Evolutionary conservation across 257 asterid species (phyloP).

Genomic region (Thymus mandschuricus): DNA sequence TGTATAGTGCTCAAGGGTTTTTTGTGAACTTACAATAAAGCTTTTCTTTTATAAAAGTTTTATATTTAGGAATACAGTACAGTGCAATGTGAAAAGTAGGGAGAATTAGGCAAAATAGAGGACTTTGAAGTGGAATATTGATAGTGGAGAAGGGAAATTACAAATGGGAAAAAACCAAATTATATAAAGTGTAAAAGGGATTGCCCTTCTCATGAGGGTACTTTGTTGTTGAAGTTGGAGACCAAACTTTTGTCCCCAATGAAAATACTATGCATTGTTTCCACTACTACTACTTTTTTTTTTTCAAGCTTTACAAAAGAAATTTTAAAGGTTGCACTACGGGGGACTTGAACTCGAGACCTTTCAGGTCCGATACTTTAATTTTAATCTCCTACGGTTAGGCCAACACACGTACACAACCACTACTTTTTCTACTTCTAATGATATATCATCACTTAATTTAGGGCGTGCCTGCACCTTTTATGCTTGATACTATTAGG

Average conservation of each 20-base stretch:
- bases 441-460: too few relatives aligned
- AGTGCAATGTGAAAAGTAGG: constrained; percentile 18
- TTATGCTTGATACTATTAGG: too few relatives aligned
- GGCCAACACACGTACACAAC: too few relatives aligned
- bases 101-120: background rate
- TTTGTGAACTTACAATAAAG: constrained; percentile 15
- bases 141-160: constrained; percentile 15
- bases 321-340: too few relatives aligned
- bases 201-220: constrained; percentile 23
- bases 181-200: constrained; percentile 15
- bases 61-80: too few relatives aligned
- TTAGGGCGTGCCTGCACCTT: too few relatives aligned
- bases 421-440: too few relatives aligned
- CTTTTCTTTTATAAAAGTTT: background rate
- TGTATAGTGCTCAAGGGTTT: background rate
- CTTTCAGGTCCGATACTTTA: too few relatives aligned
- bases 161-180: too few relatives aligned
- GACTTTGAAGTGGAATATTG: constrained; percentile 19
- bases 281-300: constrained; percentile 23
- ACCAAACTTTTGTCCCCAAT: constrained; percentile 29
- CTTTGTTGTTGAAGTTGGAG: constrained; percentile 40
- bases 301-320: too few relatives aligned
- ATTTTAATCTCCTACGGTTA: too few relatives aligned
- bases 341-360: too few relatives aligned
- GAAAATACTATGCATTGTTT: constrained; percentile 19